Conservation (phyloP, 805 yeast genomes). For the Lachancea dasiensis region DNA sequence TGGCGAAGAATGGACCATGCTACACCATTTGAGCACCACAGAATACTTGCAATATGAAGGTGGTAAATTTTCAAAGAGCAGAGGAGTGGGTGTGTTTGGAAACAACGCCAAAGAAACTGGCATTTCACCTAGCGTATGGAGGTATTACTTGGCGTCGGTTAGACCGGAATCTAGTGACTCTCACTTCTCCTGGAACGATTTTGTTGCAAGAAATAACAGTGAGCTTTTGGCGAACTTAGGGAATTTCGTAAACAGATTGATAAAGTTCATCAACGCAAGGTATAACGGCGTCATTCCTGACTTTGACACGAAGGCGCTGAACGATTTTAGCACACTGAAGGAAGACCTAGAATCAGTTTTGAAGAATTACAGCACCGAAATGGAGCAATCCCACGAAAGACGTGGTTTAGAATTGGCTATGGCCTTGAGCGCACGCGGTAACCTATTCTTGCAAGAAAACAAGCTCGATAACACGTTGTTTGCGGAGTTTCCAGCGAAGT, state of each 20-base stretch:
- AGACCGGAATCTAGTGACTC: conserved; percentile 96
- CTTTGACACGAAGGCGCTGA: conserved; percentile 44
- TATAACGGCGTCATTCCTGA: conserved; percentile 86
- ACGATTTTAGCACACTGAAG: conserved; percentile 41
- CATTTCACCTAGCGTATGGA: conserved; percentile 89
- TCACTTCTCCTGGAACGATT: conserved; percentile 96
- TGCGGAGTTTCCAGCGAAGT: conserved; percentile 64
- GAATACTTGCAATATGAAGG: conserved; percentile 97
- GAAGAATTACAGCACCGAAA: conserved; percentile 53
- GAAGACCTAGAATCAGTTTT: conserved; percentile 60
- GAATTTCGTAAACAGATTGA: conserved; percentile 89
- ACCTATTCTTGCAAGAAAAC: conserved; percentile 91
- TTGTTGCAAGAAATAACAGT: conserved; percentile 86
- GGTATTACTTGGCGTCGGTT: conserved; percentile 86
- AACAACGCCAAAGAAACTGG: conserved; percentile 95
- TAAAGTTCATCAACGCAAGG: conserved; percentile 84
- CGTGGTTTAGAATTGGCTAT: conserved; percentile 88
- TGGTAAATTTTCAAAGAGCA: conserved; percentile 96
- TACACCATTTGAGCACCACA: conserved; percentile 87
- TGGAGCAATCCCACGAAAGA: conserved; percentile 78
- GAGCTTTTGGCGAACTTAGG: conserved; percentile 95
- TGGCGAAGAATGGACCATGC: conserved; percentile 78
- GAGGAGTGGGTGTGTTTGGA: conserved; percentile 97
- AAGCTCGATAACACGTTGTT: conserved; percentile 85
- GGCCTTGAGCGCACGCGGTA: conserved; percentile 89